Percentiles rank a stretch among this genome's conserved stretches.
phyloP scores from a whole-genome alignment of 2,329 filamentous ascomycete species.

The Paecilomyces sp. region DNA sequence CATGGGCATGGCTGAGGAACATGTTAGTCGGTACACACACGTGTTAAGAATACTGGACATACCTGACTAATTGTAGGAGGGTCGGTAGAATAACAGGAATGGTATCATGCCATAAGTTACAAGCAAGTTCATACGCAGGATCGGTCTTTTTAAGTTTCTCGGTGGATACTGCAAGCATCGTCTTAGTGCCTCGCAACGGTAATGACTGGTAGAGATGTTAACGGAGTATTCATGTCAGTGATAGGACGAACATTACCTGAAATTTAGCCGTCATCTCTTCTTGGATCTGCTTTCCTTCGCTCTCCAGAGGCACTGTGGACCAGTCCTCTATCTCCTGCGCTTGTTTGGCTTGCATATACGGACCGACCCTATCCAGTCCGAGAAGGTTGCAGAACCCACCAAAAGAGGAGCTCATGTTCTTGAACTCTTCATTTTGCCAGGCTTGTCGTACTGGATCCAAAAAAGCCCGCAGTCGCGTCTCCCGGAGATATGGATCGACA shows the following conservation, averaged over 20 bases:
- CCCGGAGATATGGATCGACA: conserved; percentile 63
- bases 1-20: conserved; percentile 66
- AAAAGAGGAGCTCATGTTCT: conserved; percentile 65
- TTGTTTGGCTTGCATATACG: conserved; percentile 66
- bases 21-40: conserved; percentile 6
- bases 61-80: conserved; percentile 74
- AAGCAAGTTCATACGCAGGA: conserved; percentile 66
- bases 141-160: conserved; percentile 76
- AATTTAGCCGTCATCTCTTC: conserved; percentile 69
- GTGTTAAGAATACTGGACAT: conserved; percentile 11
- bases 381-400: conserved; percentile 71
- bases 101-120: conserved; percentile 74
- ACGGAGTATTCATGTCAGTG: conserved; percentile 1
- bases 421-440: conserved; percentile 69
- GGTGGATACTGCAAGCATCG: conserved; percentile 84
- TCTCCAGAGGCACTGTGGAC: conserved; percentile 69
- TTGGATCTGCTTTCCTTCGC: conserved; percentile 72
- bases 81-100: conserved; percentile 79
- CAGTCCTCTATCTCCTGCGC: conserved; percentile 76
- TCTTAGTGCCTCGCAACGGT: conserved; percentile 81
- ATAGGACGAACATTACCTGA: conserved; percentile 41
- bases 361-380: conserved; percentile 70
- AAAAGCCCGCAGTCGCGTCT: conserved; percentile 67
- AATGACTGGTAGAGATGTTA: conserved; percentile 45
- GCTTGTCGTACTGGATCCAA: conserved; percentile 72